Conservation (phyloP, 495 filamentous ascomycete genomes). For the Penicillium canariense region DNA sequence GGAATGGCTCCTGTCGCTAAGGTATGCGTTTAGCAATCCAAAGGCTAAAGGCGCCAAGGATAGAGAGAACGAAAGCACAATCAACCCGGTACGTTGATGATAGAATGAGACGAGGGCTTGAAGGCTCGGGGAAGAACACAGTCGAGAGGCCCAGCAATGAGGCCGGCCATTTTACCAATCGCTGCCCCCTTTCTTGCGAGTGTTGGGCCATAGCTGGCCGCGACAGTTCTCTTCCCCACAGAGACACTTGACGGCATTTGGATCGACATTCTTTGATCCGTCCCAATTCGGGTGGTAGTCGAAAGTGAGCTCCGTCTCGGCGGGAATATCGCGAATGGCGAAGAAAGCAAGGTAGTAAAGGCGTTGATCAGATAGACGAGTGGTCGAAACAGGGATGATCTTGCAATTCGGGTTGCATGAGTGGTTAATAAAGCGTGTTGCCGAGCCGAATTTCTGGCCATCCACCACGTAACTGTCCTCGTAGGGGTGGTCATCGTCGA, state of each 20-base stretch:
- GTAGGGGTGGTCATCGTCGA: slow-evolving; percentile 30
- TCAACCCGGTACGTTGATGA: neutral
- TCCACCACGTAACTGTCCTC: slow-evolving; percentile 54
- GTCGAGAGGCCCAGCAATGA: no score
- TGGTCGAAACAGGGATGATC: slow-evolving; percentile 78
- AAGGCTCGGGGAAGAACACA: neutral
- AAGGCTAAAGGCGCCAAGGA: neutral
- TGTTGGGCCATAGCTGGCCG: slow-evolving; percentile 61
- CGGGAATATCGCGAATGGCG: slow-evolving; percentile 64
- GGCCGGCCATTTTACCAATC: neutral
- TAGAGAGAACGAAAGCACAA: neutral
- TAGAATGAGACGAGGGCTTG: neutral
- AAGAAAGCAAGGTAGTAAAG: slow-evolving; percentile 91
- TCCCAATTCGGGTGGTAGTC: slow-evolving; percentile 69
- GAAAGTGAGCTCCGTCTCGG: slow-evolving; percentile 77
- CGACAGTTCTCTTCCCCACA: slow-evolving; percentile 68
- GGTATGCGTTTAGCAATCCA: neutral
- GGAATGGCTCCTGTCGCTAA: neutral
- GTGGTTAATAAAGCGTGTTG: slow-evolving; percentile 65
- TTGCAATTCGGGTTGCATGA: slow-evolving; percentile 72
- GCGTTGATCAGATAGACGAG: slow-evolving; percentile 62
- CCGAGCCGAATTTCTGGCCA: slow-evolving; percentile 55
- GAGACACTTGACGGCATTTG: slow-evolving; percentile 59
- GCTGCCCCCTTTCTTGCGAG: slow-evolving; percentile 28
- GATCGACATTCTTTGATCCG: slow-evolving; percentile 47